Evolutionary conservation across 2,329 filamentous ascomycete species (phyloP).

Genomic region (Endocalyx cinctus): DNA sequence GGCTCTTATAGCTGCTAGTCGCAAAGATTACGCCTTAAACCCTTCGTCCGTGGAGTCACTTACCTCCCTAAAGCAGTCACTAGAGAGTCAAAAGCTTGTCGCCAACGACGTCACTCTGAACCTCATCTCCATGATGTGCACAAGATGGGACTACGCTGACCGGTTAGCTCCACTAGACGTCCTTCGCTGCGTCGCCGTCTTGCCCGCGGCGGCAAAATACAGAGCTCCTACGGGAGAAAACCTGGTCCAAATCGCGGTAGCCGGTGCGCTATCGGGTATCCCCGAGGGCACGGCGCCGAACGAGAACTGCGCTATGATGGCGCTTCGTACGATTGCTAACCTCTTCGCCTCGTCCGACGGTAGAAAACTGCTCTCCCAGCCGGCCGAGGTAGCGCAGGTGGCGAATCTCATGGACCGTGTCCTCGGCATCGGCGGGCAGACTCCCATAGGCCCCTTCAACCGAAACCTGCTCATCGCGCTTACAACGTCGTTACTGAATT

Average conservation of each 20-base stretch:
- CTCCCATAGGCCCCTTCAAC: conserved; percentile 52
- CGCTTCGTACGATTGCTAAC: conserved; percentile 75
- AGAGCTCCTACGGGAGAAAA: conserved; percentile 48
- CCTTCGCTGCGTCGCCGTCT: conserved; percentile 73
- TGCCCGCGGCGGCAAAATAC: conserved; percentile 60
- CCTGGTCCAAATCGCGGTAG: conserved; percentile 53
- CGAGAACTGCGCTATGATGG: conserved; percentile 84
- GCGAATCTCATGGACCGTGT: conserved; percentile 61
- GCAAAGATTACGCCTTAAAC: conserved; percentile 71
- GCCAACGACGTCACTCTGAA: conserved; percentile 51
- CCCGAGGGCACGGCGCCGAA: conserved; percentile 57
- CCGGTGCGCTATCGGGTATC: conserved; percentile 33
- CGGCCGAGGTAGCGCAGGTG: conserved; percentile 53
- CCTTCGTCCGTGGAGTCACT: conserved; percentile 64
- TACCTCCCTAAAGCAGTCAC: conserved; percentile 52
- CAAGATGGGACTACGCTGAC: conserved; percentile 74
- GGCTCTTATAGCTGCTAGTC: conserved; percentile 63
- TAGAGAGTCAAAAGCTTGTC: conserved; percentile 55
- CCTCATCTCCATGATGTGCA: conserved; percentile 66
- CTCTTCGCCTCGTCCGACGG: conserved; percentile 74
- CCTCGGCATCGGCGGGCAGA: conserved; percentile 44
- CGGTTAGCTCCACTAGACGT: conserved; percentile 83
- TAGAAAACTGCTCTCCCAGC: conserved; percentile 54
- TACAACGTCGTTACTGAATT: conserved; percentile 80
- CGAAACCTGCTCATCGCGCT: conserved; percentile 79